phyloP scores from a whole-genome alignment of 169 alveolate genomes.

The Haemoproteus tartakovskyi region DNA sequence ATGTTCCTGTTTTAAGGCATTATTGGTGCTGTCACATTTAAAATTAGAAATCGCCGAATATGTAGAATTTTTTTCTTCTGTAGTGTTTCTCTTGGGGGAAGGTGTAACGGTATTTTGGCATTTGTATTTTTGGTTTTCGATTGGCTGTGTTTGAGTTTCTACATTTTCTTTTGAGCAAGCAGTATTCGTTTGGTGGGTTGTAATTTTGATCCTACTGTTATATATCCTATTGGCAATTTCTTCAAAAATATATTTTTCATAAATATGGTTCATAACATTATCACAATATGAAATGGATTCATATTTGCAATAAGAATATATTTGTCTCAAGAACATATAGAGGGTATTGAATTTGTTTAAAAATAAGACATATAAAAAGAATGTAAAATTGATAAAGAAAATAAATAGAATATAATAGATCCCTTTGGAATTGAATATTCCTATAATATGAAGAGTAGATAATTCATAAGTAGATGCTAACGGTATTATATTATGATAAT shows the following conservation, averaged over 20 bases:
- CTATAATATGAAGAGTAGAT: conserved; percentile 24
- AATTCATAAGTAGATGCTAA: conserved; percentile 51
- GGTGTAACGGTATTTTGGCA: too few species aligned
- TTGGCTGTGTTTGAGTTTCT: too few species aligned
- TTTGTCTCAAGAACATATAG: conserved; percentile 38
- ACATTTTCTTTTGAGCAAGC: too few species aligned
- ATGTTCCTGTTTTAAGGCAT: too few species aligned
- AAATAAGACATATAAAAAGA: conserved; percentile 25
- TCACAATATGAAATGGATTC: conserved; percentile 59
- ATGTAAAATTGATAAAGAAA: conserved; percentile 23
- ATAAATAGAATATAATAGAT: conserved; percentile 38
- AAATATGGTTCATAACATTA: conserved; percentile 52
- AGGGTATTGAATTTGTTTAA: conserved; percentile 25
- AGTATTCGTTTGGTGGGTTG: too few species aligned
- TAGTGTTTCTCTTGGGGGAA: too few species aligned
- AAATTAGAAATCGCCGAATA: too few species aligned
- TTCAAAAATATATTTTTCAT: conserved; percentile 28
- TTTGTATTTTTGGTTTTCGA: too few species aligned
- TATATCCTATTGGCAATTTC: conserved; percentile 9
- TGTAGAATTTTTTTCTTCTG: too few species aligned
- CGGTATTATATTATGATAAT: conserved; percentile 45
- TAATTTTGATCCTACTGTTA: too few species aligned
- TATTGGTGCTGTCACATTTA: too few species aligned
- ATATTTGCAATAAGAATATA: conserved; percentile 39
- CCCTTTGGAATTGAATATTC: conserved; percentile 39